Percentiles rank a stretch among this genome's conserved stretches.
phyloP scores from a whole-genome alignment of 2,329 filamentous ascomycete species.

The Colletotrichum tropicale region DNA sequence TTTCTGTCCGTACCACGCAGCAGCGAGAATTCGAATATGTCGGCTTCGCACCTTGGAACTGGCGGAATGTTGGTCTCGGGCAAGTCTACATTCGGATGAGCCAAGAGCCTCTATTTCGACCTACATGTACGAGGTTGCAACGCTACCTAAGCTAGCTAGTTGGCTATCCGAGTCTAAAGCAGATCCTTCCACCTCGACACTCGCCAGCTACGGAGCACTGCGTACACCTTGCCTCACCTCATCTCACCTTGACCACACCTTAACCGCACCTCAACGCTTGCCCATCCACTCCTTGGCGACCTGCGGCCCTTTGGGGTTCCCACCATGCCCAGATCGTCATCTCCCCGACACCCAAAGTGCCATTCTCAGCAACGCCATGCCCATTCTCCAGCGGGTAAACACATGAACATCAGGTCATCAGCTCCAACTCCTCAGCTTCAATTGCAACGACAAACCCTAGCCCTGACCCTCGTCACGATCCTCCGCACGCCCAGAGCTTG shows the following conservation, averaged over 20 bases:
- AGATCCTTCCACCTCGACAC: background rate
- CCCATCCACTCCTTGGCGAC: background rate
- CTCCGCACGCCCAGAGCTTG: conserved; percentile 3
- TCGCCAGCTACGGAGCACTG: background rate
- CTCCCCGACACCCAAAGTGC: background rate
- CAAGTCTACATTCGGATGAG: background rate
- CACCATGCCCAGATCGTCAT: background rate
- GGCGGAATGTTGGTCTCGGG: background rate
- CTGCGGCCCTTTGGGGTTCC: background rate
- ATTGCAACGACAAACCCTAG: conserved; percentile 11
- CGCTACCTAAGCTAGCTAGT: background rate
- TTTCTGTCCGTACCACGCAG: background rate
- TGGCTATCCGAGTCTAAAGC: background rate
- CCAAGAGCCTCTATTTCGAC: background rate
- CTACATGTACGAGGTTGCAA: background rate
- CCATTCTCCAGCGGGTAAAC: conserved; percentile 21
- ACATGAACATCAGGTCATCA: conserved; percentile 21
- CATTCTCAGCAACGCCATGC: background rate
- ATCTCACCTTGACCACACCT: background rate
- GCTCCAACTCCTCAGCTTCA: conserved; percentile 21
- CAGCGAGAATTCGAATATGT: background rate
- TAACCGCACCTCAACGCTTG: background rate
- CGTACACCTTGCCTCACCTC: background rate
- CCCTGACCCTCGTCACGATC: conserved; percentile 13
- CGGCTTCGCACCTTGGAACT: background rate